Evolutionary conservation across 2,329 filamentous ascomycete species (phyloP), one percentile per base, ranked within the genome.

Genomic region (Leptographium procerum): DNA sequence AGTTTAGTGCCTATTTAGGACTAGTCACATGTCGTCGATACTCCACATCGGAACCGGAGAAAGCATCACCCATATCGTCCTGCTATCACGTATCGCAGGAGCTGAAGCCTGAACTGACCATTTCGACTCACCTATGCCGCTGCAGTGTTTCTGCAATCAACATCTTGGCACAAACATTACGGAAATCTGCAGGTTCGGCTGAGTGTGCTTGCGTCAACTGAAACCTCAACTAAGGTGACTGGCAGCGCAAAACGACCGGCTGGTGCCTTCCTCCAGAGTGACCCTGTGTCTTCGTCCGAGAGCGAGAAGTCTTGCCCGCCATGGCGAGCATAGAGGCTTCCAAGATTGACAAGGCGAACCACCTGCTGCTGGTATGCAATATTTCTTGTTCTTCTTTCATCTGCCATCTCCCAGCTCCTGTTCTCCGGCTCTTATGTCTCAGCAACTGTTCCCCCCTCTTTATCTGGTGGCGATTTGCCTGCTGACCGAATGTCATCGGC

Each of bases 331-430:
- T 78, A 66, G 77, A 80, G 66, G 81, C 82, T 58, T 82, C 82
- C 55, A 86, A 84, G 71, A 80, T 91, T 65, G 87, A 88, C 67
- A 85, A 88, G 64, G 84, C 85, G 66, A 83, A 84, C 62, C 88
- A 92, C 68, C 79, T 91, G 53, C 80, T 91, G 60, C 83, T 92
- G 57, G 86, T 88, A 77, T 65, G 77, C n/a, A n/a, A n/a, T 51
- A 16, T 31, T n/a, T 2, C 31, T 45, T 34, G 54, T 52, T 55
- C 43, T 51, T 36, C 50, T 51, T 7, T 34, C 24, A 31, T 43
- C 40, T 24, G 4, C 34, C 31, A 36, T 53, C 43, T 11, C 34
- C 59, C 57, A 59, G 56, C 57, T 31, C 33, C 56, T 56, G 31
- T 58, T 40, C 55, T 29, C 51, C 52, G 34, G 60, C 9, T 16